Percentiles rank a stretch among this genome's conserved stretches.
phyloP scores from a whole-genome alignment of 495 filamentous ascomycete species.

The Lichenothelia convexa region DNA sequence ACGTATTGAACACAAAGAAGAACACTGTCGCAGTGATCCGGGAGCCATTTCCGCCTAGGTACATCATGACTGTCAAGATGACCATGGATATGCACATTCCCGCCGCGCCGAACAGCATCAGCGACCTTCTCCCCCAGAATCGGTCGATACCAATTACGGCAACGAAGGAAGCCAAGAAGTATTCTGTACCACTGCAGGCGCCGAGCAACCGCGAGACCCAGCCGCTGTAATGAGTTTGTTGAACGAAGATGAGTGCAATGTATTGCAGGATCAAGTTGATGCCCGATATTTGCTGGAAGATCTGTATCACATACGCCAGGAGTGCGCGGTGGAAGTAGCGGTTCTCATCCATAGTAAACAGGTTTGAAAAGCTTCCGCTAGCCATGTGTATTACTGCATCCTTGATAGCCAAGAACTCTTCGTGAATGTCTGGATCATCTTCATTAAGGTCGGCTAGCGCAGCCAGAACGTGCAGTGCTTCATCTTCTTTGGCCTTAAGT shows the following conservation, averaged over 20 bases:
- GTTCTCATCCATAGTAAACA: constrained; percentile 54
- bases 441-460: constrained; percentile 36
- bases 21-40: constrained; percentile 38
- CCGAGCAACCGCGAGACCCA: constrained; percentile 47
- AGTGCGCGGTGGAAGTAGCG: constrained; percentile 53
- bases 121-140: constrained; percentile 42
- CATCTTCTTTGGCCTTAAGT: constrained; percentile 45
- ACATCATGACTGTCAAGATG: constrained; percentile 36
- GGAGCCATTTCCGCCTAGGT: constrained; percentile 14
- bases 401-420: constrained; percentile 54
- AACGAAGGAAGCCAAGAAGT: constrained; percentile 54
- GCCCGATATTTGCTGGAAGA: constrained; percentile 59
- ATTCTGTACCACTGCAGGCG: constrained; percentile 55
- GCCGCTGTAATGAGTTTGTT: constrained; percentile 34
- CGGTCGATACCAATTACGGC: constrained; percentile 53
- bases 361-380: constrained; percentile 39
- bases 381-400: constrained; percentile 55
- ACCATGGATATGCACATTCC: constrained; percentile 56
- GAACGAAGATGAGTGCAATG: constrained; percentile 42
- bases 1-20: constrained; percentile 58
- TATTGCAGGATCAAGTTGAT: constrained; percentile 68
- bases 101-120: constrained; percentile 54
- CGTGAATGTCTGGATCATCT: constrained; percentile 36
- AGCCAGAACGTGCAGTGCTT: constrained; percentile 43
- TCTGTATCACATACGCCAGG: constrained; percentile 50